Base-by-base conservation (phyloP, 2,329 filamentous ascomycete species). In the Ophidiomyces ophidiicola region DNA sequence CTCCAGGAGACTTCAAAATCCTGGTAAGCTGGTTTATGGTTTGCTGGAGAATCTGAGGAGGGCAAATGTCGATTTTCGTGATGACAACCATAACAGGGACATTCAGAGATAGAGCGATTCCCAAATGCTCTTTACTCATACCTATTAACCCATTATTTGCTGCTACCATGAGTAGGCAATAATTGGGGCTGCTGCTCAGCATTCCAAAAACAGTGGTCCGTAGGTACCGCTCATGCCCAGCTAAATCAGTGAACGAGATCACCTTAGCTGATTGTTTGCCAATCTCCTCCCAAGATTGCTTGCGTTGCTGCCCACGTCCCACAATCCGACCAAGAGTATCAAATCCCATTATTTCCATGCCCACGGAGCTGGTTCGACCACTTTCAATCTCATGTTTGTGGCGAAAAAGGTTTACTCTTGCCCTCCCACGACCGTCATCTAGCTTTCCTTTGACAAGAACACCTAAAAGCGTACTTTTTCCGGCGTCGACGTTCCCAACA, bases 341-440 rank as follows among this genome's bases (percentile, higher is more conserved):
- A 51, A 94, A 98, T 1, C 90, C 90, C 80, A 96, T 86, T 45
- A 96, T 96, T 60, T 98, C 90, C 87, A 96, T 92, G 29, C 90
- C 88, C 0, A 98, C 90, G 0, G 87, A 94, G 56, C 85, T 94
- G 6, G 90, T 98, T 48, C 90, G 74, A 1, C 90, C 90, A 32
- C 83, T 90, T 62, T 98, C 90, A 28, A 96, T 82, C 63, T 98
- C 90, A 55, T 98, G 90, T 62, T 98, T 96, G 61, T 98, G 90
- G 11, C 90, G 76, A 64, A 98, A 98, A 8, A 98, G 76, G 48
- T 94, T 96, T 36, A 98, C 83, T 46, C 90, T 80, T 32, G 90
- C 88, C 59, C 83, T 88, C 8, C 90, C 90, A 55, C 90, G 75
- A 11, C 90, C 90, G 61, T 98, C 90, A 53, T 98, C 90, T 1